Conservation (phyloP, 2,329 filamentous ascomycete species). For the Arthroderma sp. region DNA sequence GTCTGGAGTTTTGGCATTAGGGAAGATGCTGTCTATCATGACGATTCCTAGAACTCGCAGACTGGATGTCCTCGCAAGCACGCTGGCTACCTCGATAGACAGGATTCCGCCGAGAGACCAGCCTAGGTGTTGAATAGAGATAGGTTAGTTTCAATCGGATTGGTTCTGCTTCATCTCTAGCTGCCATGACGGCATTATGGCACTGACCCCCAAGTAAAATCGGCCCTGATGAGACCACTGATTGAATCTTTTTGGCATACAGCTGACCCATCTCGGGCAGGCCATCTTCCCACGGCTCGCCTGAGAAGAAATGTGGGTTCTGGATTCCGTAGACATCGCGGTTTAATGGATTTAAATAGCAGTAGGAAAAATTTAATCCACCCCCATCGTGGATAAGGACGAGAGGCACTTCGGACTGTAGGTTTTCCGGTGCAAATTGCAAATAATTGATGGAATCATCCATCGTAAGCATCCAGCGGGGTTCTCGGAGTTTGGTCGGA, state of each 20-base stretch:
- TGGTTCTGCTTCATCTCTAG: not conserved
- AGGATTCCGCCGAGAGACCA: conserved; percentile 15
- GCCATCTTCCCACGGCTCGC: conserved; percentile 38
- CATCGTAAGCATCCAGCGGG: not conserved
- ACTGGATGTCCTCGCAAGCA: conserved; percentile 7
- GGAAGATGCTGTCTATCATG: conserved; percentile 14
- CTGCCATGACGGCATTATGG: not conserved
- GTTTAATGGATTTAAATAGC: conserved; percentile 38
- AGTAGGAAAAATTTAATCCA: conserved; percentile 47
- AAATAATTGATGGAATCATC: conserved; percentile 9
- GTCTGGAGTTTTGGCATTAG: not conserved
- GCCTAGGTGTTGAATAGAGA: conserved; percentile 3
- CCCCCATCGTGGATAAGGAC: conserved; percentile 50
- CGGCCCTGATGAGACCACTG: conserved; percentile 8
- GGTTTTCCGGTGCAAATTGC: conserved; percentile 6
- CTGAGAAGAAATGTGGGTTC: conserved; percentile 41
- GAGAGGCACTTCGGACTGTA: conserved; percentile 27
- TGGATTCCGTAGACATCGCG: conserved; percentile 42
- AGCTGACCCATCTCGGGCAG: conserved; percentile 42
- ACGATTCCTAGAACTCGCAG: conserved; percentile 11
- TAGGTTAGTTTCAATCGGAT: too few relatives aligned
- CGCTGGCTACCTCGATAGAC: conserved; percentile 12
- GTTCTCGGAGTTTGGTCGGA: not conserved
- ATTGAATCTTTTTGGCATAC: conserved; percentile 37
- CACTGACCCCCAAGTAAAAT: conserved; percentile 12